Percentiles rank a stretch among this genome's conserved stretches.
Evolutionary conservation across 495 filamentous ascomycete species (phyloP).

Genomic region (Thozetella sp.): DNA sequence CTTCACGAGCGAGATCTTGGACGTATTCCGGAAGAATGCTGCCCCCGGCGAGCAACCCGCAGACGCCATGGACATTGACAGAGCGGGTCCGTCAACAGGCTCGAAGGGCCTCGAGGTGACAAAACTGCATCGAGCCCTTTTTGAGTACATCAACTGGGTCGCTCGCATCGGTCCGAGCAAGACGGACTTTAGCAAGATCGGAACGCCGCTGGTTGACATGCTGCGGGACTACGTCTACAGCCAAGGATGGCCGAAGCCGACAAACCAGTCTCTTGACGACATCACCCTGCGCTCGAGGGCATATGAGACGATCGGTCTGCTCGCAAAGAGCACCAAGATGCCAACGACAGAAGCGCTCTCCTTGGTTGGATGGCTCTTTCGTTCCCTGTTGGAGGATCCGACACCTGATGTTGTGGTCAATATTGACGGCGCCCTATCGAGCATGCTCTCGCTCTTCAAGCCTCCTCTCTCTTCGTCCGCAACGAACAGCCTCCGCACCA

Average conservation of each 20-base stretch:
- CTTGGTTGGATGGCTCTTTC: constrained; percentile 78
- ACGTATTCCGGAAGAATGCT: constrained; percentile 66
- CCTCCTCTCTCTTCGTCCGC: constrained; percentile 36
- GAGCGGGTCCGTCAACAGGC: constrained; percentile 16
- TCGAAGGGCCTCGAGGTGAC: constrained; percentile 25
- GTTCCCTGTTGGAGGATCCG: constrained; percentile 77
- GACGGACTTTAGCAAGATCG: constrained; percentile 57
- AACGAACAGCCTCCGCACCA: constrained; percentile 35
- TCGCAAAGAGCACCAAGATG: constrained; percentile 59
- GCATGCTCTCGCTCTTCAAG: constrained; percentile 56
- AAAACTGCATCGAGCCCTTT: constrained; percentile 76
- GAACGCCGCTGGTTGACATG: constrained; percentile 68
- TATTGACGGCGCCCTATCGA: constrained; percentile 86
- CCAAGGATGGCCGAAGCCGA: constrained; percentile 80
- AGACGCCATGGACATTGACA: constrained; percentile 26
- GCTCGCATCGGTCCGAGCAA: constrained; percentile 69
- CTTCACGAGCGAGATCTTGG: constrained; percentile 64
- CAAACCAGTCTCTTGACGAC: constrained; percentile 58
- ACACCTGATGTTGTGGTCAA: constrained; percentile 78
- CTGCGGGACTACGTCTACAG: constrained; percentile 74
- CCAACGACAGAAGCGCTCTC: constrained; percentile 51
- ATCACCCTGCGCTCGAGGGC: constrained; percentile 69
- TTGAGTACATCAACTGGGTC: constrained; percentile 86
- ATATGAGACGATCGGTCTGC: constrained; percentile 83
- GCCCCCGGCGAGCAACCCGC: constrained; percentile 17